Evolutionary conservation across 75 land plant species (phyloP), one percentile per base, ranked within the genome.

Genomic region (Isoetes taiwanensis): DNA sequence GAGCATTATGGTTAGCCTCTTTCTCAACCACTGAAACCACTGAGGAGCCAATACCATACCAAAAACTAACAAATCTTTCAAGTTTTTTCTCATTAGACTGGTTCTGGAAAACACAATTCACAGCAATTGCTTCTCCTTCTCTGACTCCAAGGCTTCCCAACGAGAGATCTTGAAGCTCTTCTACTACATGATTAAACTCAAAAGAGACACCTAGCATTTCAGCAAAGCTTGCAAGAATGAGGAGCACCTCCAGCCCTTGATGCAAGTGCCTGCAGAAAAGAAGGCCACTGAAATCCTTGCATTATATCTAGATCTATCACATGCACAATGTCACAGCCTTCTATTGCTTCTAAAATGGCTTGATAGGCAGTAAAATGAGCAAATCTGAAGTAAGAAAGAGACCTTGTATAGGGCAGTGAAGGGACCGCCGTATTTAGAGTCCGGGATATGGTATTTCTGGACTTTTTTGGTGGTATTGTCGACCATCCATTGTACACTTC

Each of bases 1-100:
- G 48, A 21, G 71, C 66, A 33, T 79, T 75, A 28, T 65, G 64
- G 31, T 52, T 64, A 0, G 66, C 75, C 32, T 79, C 75, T 16
- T 25, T 46, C 58, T 79, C 75, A 25, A 56, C 42, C 5, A 79
- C 75, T 2, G 70, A 37, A 61, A 79, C 63, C 6, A 64, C 35
- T 26, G 63, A 33, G 1, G 82, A 75, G 5, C 31, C 57, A 1
- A 79, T 48, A 6, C 24, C 61, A 27, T 46, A 61, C n/a, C 71
- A 28, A 5, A 64, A 40, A 43, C 54, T 57, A 56, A 79, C 55
- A 9, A 68, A n/a, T 19, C 10, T 34, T 20, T 68, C 69, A n/a
- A 79, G 57, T 4, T 58, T 29, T 52, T 29, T 9, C 66, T 52
- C 27, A 68, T 32, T 42, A 64, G 30, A 12, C 28, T 34, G 70